These are phyloP conservation scores for Lactarius hatsudake DNA, from an alignment of 768 basidiomycete genomes.

Conservation along the genomic window DNA sequence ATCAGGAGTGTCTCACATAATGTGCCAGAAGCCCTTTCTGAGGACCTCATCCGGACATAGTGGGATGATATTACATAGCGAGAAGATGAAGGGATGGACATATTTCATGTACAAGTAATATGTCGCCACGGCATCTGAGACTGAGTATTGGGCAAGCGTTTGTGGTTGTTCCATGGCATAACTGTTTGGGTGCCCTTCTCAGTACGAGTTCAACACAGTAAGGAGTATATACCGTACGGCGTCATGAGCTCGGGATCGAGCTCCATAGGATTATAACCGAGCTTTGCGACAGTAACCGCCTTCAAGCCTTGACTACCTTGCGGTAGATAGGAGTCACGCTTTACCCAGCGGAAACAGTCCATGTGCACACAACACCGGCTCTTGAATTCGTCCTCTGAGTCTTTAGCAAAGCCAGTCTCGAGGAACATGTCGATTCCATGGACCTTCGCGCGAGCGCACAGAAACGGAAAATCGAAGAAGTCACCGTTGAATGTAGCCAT, in stretches of 20 bases:
- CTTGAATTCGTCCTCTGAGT: constrained; percentile 94
- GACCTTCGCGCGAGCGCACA: constrained; percentile 75
- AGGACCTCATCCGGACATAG: constrained; percentile 95
- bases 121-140: constrained; percentile 99
- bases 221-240: constrained; percentile 59
- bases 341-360: constrained; percentile 99
- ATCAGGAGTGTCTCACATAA: constrained; percentile 96
- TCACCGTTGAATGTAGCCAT: constrained; percentile 99
- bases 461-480: constrained; percentile 98
- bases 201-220: neutral
- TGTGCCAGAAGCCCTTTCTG: constrained; percentile 93
- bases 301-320: constrained; percentile 99
- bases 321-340: constrained; percentile 96
- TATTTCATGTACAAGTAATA: constrained; percentile 99
- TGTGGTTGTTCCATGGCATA: constrained; percentile 98
- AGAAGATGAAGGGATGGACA: constrained; percentile 99
- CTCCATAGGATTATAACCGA: constrained; percentile 96
- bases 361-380: constrained; percentile 90
- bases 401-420: constrained; percentile 90
- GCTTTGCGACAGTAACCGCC: constrained; percentile 92
- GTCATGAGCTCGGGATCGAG: constrained; percentile 99
- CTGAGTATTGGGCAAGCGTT: constrained; percentile 92
- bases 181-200: constrained; percentile 40
- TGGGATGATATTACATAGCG: constrained; percentile 98
- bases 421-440: constrained; percentile 97